Evolutionary conservation across 768 basidiomycete genomes (phyloP), one percentile per base, ranked within the genome.

Genomic region (Collybia nuda): DNA sequence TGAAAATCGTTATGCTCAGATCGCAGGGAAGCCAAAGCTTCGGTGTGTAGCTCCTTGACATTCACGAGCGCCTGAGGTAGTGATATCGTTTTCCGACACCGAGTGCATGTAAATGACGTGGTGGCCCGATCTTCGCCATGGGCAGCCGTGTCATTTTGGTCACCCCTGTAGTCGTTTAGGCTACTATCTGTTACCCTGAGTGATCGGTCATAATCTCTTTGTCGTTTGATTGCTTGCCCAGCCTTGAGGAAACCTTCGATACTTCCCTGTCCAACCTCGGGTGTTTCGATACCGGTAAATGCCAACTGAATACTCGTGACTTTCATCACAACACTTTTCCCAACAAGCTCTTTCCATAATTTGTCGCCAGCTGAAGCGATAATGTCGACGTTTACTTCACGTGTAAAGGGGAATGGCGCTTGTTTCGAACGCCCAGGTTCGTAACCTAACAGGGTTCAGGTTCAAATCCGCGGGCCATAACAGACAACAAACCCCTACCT

Each of bases 1-100:
- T 98, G 95, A 65, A 83, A 97, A 67, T 97, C 95, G 29, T 82
- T 78, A 58, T 98, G 95, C 62, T 97, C 95, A 65, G 78, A 57
- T 47, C 73, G 74, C 48, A 81, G 61, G 52, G 67, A 67, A 5
- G 66, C 70, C 32, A 86, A 57, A 17, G 60, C 72, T 58, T 60
- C 61, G 50, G 67, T 63, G 14, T 32, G 32, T 11, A 32, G 32
- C 54, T 68, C 71, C 43, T 59, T 73, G 36, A 56, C 61, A 46
- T 61, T 67, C 44, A 49, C 41, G 47, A 53, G 51, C 23, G 45
- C 46, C 23, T 46, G 18, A 32, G 65, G 56, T 37, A 77, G 59
- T 24, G 65, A 50, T 21, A 85, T 68, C 23, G 60, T 72, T 63
- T 78, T 76, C 26, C 71, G 69, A 61, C 87, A 89, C 57, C 83